Conservation (phyloP, 257 asterid species). For the Nicotiana sylvestris region DNA sequence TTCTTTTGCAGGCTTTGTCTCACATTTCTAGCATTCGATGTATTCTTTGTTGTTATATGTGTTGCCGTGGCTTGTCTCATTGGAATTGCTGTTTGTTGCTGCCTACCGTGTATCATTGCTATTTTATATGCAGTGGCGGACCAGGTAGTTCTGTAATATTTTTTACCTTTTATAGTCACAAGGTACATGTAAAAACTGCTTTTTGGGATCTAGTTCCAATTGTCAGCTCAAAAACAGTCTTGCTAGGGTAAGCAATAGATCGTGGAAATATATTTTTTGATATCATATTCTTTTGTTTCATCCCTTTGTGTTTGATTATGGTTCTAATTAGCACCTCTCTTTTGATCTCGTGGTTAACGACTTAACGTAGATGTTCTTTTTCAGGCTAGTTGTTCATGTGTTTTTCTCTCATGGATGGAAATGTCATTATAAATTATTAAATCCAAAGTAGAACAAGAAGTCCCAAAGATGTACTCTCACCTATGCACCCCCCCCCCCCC, state of each 20-base stretch:
- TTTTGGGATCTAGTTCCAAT: neutral
- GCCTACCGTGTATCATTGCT: constrained; percentile 94
- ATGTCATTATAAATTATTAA: neutral
- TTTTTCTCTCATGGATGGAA: neutral
- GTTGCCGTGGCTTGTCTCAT: constrained; percentile 91
- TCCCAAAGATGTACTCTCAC: neutral
- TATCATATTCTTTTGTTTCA: neutral
- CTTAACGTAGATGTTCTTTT: neutral
- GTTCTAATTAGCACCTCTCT: neutral
- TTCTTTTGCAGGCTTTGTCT: constrained; percentile 81
- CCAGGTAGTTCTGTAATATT: constrained; percentile 48
- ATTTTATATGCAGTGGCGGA: constrained; percentile 93
- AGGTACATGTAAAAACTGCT: neutral
- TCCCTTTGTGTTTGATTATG: neutral
- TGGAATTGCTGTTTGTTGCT: constrained; percentile 99
- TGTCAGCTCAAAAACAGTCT: neutral
- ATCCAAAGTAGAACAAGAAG: neutral
- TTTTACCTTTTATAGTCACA: neutral
- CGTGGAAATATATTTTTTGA: neutral
- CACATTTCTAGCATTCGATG: constrained; percentile 94
- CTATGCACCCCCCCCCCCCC: neutral
- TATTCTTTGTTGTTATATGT: constrained; percentile 92
- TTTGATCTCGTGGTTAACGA: neutral
- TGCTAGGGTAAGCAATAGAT: neutral
- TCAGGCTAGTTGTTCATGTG: neutral